Evolutionary conservation across 805 yeast species (phyloP), one percentile per base, ranked within the genome.

Genomic region (Candida boidinii): DNA sequence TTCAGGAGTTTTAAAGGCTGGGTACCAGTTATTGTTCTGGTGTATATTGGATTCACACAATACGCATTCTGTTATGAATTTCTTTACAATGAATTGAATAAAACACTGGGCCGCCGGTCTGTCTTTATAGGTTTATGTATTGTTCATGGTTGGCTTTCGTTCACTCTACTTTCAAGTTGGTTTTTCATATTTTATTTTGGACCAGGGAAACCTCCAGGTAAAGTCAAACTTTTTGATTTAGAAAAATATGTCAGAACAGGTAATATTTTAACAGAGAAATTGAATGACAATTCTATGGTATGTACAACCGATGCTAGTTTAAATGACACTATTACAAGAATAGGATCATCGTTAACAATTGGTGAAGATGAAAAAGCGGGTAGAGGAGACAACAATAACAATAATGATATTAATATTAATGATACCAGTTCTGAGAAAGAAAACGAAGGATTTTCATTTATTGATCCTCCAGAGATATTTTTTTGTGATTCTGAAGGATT

Each of bases 401-500:
- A 26, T 6, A 16, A 13, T 7, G 14, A 9, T 8, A 17, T 7
- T 17, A 21, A 17, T 5, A 10, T 9, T 10, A 11, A 20, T 14
- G 23, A 28, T 6, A 3, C 22, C 5, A 22, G 15, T 17, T 6
- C 4, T 6, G n/a, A n/a, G 4, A 25, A 11, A 10, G 12, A 18
- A 14, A 6, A 10, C 5, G 18, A 33, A n/a, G 15, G 16, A 15
- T 6, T 5, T 17, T 17, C 39, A 19, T 48, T 60, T 8, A 51
- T 58, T 3, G 48, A 51, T 0, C 66, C 76, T 1, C 92, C 94
- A 0, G 62, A 54, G 1, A 58, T 66, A 17, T 88, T 85, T 49
- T 49, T 67, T 13, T 82, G 94, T 51, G 87, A 82, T 50, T 60
- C 58, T 8, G 64, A 70, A 36, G 96, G 97, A 0, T 73, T 68